Conservation (phyloP, 2,329 filamentous ascomycete species). For the Penicillium sp. region DNA sequence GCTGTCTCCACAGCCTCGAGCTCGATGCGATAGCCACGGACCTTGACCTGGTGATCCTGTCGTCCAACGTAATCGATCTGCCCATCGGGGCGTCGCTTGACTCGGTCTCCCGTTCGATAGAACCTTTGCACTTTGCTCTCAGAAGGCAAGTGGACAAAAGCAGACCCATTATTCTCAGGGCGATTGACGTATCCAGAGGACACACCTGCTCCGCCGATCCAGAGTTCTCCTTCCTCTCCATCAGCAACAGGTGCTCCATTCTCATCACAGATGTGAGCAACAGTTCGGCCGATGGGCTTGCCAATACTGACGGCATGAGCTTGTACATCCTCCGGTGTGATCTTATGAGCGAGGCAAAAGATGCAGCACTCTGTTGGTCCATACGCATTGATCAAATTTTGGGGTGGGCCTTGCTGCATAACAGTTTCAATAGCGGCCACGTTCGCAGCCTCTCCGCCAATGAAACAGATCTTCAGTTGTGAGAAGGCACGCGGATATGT, state of each 20-base stretch:
- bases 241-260: slow-evolving; percentile 3
- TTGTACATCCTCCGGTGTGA: slow-evolving; percentile 20
- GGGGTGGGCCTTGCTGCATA: slow-evolving; percentile 19
- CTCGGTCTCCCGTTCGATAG: slow-evolving; percentile 85
- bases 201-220: slow-evolving; percentile 58
- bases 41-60: slow-evolving; percentile 83
- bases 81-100: slow-evolving; percentile 64
- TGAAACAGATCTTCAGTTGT: slow-evolving; percentile 12
- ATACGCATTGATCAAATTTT: slow-evolving; percentile 27
- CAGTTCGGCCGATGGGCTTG: slow-evolving; percentile 16
- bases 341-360: slow-evolving; percentile 18
- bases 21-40: slow-evolving; percentile 87
- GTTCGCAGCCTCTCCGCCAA: slow-evolving; percentile 26
- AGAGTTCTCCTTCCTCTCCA: slow-evolving; percentile 27
- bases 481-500: slow-evolving; percentile 19
- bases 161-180: slow-evolving; percentile 63
- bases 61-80: slow-evolving; percentile 74
- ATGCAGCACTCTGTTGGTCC: slow-evolving; percentile 29
- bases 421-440: slow-evolving; percentile 18
- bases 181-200: slow-evolving; percentile 72
- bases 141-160: slow-evolving; percentile 69
- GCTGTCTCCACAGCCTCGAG: slow-evolving; percentile 83
- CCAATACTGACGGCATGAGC: slow-evolving; percentile 46
- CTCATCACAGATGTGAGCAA: slow-evolving; percentile 19
- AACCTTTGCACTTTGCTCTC: slow-evolving; percentile 51